Base-by-base conservation (phyloP, 805 yeast species). In the Hanseniaspora vineae region DNA sequence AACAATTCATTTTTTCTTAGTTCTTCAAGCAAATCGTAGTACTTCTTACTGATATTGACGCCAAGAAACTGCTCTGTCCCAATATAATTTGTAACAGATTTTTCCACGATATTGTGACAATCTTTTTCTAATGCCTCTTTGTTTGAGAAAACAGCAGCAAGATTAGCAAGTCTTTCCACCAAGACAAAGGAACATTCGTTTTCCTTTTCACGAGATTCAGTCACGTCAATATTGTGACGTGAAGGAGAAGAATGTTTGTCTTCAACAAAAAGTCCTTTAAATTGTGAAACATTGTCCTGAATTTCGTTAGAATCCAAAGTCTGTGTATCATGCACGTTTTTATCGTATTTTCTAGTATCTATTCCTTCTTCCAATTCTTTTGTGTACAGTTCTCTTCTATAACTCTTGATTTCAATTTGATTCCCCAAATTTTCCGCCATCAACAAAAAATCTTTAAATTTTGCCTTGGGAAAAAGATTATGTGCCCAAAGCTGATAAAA, bases 401-500 rank as follows among this genome's bases (percentile, higher is more conserved):
- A 65, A 2, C 62, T 66, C 50, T 69, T 70, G 31, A 77, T 61
- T 14, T 60, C 63, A n/a, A 66, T 61, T 23, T 73, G 31, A 51
- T 60, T 62, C 14, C 84, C 80, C 42, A 77, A 68, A 10, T 69
- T 64, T 39, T 72, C 68, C 44, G 80, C 62, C 54, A 81, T 62
- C 23, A 70, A 66, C 1, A 81, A 64, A 56, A 89, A 80, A 60
- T 85, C 92, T 44, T 69, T 68, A 54, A 88, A 85, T 52, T 76
- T 80, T 14, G 92, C 85, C 65, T 82, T 84, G 6, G 96, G 95
- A 58, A 73, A 86, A 37, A 86, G 56, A 20, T 72, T 68, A 60
- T 83, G 89, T 1, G 82, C 87, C 89, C 90, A 83, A 32, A 78
- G 55, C 61, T 82, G 87, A 59, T 81, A 84, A 39, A 73, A 68